A percentile compares a stretch with the other conserved stretches of the same genome.
Conservation (phyloP, 352 stramenopile genomes). For the Peronospora belbahrii region DNA sequence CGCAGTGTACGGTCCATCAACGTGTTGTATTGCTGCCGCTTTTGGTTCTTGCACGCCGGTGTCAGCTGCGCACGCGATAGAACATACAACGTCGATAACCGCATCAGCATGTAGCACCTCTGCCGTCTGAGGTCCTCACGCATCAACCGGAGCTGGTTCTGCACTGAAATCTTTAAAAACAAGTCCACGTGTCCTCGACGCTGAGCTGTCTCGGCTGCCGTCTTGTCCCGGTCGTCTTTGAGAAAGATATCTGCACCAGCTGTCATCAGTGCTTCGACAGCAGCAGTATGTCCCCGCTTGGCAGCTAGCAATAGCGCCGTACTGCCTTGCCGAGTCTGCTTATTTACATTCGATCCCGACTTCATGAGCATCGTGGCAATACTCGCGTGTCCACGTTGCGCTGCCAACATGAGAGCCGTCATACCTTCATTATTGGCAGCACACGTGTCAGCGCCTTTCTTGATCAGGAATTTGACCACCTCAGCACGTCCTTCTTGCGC, state of each 20-base stretch:
- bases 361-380: constrained; percentile 80
- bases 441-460: constrained; percentile 56
- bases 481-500: constrained; percentile 75
- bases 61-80: constrained; percentile 39
- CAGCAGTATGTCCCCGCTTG: constrained; percentile 71
- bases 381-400: constrained; percentile 69
- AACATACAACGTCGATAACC: constrained; percentile 65
- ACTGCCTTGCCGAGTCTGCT: constrained; percentile 80
- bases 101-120: constrained; percentile 64
- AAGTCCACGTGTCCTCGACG: constrained; percentile 74
- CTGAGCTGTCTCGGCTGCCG: constrained; percentile 71
- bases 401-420: constrained; percentile 82
- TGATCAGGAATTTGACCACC: constrained; percentile 74
- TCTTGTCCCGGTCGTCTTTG: constrained; percentile 85
- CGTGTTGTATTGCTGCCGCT: constrained; percentile 38
- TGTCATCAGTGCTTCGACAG: constrained; percentile 72
- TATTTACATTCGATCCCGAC: constrained; percentile 81
- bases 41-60: constrained; percentile 32
- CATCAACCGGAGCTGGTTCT: constrained; percentile 82
- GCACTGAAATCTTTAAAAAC: constrained; percentile 80
- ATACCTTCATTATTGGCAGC: constrained; percentile 84
- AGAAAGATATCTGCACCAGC: constrained; percentile 81
- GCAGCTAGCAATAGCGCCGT: constrained; percentile 77
- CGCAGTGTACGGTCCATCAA: constrained; percentile 64
- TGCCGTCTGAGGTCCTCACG: constrained; percentile 59